Conservation (phyloP, 176 grass and related monocot species). For the sorghum (Sorghum bicolor) region DNA sequence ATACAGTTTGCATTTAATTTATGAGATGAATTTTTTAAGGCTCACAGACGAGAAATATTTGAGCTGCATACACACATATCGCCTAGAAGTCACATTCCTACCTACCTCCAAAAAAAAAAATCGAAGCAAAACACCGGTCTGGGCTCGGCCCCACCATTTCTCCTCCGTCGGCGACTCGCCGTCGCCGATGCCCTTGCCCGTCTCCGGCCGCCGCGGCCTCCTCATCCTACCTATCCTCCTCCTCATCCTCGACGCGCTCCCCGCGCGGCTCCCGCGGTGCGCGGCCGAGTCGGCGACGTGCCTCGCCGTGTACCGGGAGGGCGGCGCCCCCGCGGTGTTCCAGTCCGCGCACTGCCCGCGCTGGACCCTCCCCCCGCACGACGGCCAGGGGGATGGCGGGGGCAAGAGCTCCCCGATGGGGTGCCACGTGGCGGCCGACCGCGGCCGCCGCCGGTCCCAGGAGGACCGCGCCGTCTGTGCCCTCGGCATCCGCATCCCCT, state of each 20-base stretch:
- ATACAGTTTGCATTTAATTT: too few species aligned
- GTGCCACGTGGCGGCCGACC: constrained; percentile 57
- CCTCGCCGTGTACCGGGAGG: constrained; percentile 77
- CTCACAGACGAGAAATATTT: too few species aligned
- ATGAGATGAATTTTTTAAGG: too few species aligned
- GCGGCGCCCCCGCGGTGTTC: constrained; percentile 83
- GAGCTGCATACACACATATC: too few species aligned
- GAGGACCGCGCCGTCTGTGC: constrained; percentile 80
- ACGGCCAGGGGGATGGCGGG: constrained; percentile 16
- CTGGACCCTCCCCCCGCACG: constrained; percentile 55
- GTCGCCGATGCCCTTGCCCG: constrained; percentile 16
- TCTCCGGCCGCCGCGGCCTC: constrained; percentile 9
- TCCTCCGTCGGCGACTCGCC: neutral
- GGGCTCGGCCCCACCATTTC: neutral
- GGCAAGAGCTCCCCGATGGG: constrained; percentile 1
- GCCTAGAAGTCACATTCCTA: too few species aligned
- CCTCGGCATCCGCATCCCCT: constrained; percentile 86
- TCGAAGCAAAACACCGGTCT: neutral
- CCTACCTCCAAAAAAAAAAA: too few species aligned
- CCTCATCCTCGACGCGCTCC: neutral
- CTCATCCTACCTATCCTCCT: neutral
- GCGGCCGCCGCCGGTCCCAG: constrained; percentile 69
- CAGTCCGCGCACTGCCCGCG: constrained; percentile 79
- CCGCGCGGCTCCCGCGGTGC: constrained; percentile 7
- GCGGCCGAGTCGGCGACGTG: constrained; percentile 63